Conservation (phyloP, 2,329 filamentous ascomycete genomes). For the Sclerotinia minor region DNA sequence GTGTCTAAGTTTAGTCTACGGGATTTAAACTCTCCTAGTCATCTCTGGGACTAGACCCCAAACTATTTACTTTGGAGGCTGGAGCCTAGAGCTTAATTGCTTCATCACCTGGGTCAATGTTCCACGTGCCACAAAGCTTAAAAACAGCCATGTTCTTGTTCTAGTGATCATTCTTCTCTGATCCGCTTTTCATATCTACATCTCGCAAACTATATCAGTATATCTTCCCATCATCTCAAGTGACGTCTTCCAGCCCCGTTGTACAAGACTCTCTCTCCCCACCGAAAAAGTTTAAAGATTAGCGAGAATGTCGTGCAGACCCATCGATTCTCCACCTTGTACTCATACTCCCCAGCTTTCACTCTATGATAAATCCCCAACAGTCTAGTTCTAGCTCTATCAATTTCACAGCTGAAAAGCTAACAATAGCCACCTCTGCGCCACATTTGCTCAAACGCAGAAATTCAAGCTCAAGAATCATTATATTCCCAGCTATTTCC, state of each 20-base stretch:
- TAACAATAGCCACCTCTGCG: background rate
- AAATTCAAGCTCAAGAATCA: background rate
- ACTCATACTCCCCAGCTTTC: background rate
- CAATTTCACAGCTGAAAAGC: background rate
- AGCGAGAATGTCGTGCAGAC: conserved; percentile 5
- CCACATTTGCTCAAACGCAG: no score
- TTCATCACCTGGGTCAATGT: background rate
- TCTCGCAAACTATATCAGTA: background rate
- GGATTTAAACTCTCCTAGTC: background rate
- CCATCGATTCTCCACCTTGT: background rate
- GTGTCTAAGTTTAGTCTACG: background rate
- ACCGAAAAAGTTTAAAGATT: background rate
- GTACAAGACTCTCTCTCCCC: background rate
- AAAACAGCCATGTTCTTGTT: background rate
- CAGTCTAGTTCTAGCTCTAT: background rate
- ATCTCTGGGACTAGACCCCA: background rate
- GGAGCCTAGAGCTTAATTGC: no score
- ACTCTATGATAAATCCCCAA: no score
- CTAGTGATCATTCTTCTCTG: background rate
- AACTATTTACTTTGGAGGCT: background rate
- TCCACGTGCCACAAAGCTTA: background rate
- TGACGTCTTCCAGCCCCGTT: background rate
- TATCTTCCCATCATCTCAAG: background rate
- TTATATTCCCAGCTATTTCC: background rate
- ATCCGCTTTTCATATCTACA: background rate